Base-by-base conservation (phyloP, 495 filamentous ascomycete genomes). In the Podospora comata region DNA sequence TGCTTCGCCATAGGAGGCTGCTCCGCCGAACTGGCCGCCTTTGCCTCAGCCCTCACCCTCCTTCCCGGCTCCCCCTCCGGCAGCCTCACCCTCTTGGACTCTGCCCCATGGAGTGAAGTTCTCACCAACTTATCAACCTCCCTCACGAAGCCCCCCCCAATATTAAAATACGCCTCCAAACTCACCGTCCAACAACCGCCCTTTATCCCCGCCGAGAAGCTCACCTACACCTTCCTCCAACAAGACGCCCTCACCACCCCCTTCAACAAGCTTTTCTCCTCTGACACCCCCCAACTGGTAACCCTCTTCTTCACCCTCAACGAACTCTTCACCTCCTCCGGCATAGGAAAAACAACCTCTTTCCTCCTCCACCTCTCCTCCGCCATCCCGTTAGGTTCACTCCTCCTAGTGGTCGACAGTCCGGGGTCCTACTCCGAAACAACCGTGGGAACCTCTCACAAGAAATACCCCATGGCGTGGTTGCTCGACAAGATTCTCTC, bases 281-380 rank as follows among this genome's bases (percentile, higher is more conserved):
- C 0, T 65, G 72, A 0, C 23, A 26, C 53, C 9, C 57, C 0
- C 78, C 81, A 1, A 70, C 82, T 98, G 0, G 82, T 95, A 4
- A 97, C 95, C 0, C 78, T 97, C 0, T 88, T 97, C 78, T 98
- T 97, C 83, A 97, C 94, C 0, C 86, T 97, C n/a, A 98, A 97
- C 77, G 95, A 99, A 79, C 89, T 99, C 4, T 97, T 97, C 81
- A 83, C 84, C 0, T 83, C 86, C 0, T 84, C 88, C 11, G 93
- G 92, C 3, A 82, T 93, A 65, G 80, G 86, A 4, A 85, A 86
- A 59, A 90, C 94, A 0, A 97, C 94, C 2, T 78, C 78, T 0
- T 88, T 98, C 69, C 82, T 99, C 0, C 83, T 92, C 1, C 77
- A 81, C 1, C 77, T 96, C 3, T 90, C 88, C 15, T 76, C 84